These are phyloP conservation scores for Xylariaceae sp. DNA, from an alignment of 2,329 filamentous ascomycete species.

Conservation along the genomic window DNA sequence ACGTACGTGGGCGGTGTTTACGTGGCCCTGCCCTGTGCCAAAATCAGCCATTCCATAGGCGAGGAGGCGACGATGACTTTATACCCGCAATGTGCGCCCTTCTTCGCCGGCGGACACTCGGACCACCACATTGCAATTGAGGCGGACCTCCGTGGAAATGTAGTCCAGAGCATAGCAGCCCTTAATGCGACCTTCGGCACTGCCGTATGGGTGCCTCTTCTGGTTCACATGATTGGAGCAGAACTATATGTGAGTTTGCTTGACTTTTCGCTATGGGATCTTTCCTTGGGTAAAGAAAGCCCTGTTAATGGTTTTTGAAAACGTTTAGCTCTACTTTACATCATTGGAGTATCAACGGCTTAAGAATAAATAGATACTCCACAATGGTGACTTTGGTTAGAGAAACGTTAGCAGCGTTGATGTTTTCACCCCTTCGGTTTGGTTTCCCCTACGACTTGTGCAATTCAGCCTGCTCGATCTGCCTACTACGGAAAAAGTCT, in stretches of 20 bases:
- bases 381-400: too few species aligned
- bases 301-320: background rate
- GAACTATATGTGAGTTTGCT: conserved; percentile 41
- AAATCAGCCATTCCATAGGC: conserved; percentile 39
- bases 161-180: conserved; percentile 35
- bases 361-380: too few species aligned
- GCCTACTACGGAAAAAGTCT: too few species aligned
- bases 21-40: conserved; percentile 38
- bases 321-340: conserved; percentile 31
- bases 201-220: conserved; percentile 47
- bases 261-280: background rate
- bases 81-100: conserved; percentile 43
- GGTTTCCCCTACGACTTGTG: too few species aligned
- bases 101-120: conserved; percentile 30
- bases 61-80: conserved; percentile 25
- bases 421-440: too few species aligned
- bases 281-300: background rate
- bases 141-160: conserved; percentile 31
- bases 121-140: conserved; percentile 29
- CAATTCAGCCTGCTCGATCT: too few species aligned
- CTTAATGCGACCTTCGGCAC: conserved; percentile 47
- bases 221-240: conserved; percentile 44
- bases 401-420: too few species aligned
- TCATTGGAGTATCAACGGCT: conserved; percentile 8
- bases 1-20: conserved; percentile 24